phyloP scores from a whole-genome alignment of 2,329 filamentous ascomycete species.

The Neurospora sp. region DNA sequence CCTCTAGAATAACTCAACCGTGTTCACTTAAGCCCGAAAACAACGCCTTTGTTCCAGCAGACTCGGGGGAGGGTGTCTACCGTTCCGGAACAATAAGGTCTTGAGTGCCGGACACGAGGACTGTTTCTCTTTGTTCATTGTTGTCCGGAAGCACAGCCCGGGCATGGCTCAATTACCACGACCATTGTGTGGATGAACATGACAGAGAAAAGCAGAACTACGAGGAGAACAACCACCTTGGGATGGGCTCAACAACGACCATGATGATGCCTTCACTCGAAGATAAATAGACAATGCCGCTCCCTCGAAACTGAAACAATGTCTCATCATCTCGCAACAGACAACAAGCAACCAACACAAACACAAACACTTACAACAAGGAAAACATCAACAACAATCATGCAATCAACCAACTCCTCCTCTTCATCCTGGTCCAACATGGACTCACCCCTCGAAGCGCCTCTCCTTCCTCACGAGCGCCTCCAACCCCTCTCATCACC shows the following conservation, averaged over 20 bases:
- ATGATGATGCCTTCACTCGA: background rate
- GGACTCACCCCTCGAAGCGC: background rate
- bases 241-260: background rate
- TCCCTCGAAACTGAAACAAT: background rate
- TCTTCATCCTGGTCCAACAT: background rate
- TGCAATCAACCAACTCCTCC: background rate
- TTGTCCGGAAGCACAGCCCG: background rate
- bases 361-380: background rate
- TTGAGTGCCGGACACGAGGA: background rate
- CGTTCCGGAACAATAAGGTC: background rate
- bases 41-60: background rate
- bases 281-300: background rate
- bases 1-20: background rate
- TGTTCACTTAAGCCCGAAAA: background rate
- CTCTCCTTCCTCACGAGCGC: background rate
- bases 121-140: background rate
- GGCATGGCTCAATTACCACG: background rate
- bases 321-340: background rate
- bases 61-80: background rate
- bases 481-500: background rate
- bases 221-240: background rate
- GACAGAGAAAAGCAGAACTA: background rate
- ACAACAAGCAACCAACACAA: background rate
- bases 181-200: background rate
- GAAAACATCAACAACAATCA: background rate